Conservation (phyloP, 441 rosid species). For the Hura crepitans region DNA sequence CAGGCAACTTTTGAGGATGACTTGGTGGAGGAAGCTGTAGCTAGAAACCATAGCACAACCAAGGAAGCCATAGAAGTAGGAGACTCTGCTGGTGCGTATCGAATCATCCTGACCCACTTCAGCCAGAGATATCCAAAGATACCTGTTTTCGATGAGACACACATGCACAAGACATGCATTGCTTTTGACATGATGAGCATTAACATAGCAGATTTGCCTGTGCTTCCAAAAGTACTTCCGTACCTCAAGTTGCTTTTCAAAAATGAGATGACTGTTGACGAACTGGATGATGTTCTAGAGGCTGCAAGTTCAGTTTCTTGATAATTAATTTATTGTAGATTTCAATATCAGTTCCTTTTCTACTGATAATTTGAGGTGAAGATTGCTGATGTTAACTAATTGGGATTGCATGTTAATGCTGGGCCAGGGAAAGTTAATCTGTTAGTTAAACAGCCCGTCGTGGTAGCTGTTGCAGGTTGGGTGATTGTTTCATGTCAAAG, state of each 20-base stretch:
- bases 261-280: slow-evolving; percentile 60
- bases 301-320: slow-evolving; percentile 33
- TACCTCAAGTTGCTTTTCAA: slow-evolving; percentile 73
- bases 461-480: no score
- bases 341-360: neutral
- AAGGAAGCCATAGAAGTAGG: slow-evolving; percentile 87
- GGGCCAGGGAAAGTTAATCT: no score
- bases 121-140: slow-evolving; percentile 91
- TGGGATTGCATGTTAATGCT: neutral
- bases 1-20: slow-evolving; percentile 97
- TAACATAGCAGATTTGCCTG: slow-evolving; percentile 70
- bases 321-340: neutral
- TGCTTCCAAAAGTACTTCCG: slow-evolving; percentile 77
- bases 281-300: slow-evolving; percentile 46
- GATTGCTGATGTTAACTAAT: neutral
- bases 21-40: slow-evolving; percentile 78
- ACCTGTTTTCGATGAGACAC: slow-evolving; percentile 64
- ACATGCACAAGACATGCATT: slow-evolving; percentile 93
- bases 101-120: slow-evolving; percentile 87
- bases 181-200: slow-evolving; percentile 94
- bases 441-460: no score
- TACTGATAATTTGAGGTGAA: neutral
- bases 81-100: slow-evolving; percentile 54
- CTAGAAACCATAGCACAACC: slow-evolving; percentile 92
- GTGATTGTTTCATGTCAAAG: no score